Percentiles rank a stretch among this genome's conserved stretches.
Evolutionary conservation across 148 eudicot species (phyloP).

Genomic region (Agrostemma githago): DNA sequence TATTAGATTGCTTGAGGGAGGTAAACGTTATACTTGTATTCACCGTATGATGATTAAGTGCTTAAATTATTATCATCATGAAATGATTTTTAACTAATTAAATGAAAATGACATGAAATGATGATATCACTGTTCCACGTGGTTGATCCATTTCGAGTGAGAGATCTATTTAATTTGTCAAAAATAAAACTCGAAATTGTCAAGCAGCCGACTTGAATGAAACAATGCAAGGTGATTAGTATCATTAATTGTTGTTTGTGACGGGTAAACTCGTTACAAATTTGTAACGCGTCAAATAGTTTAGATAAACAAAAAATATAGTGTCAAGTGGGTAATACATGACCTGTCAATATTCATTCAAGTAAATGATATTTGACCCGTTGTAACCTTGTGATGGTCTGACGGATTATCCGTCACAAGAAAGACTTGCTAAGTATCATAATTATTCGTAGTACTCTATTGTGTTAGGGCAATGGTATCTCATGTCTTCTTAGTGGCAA

Average conservation of each 20-base stretch:
- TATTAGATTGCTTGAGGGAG: background rate
- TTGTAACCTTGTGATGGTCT: no score
- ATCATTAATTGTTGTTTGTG: no score
- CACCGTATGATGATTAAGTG: background rate
- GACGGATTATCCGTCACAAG: no score
- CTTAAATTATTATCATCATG: background rate
- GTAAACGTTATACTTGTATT: background rate
- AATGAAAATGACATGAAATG: no score
- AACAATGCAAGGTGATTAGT: background rate
- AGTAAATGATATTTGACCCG: no score
- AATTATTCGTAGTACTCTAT: background rate
- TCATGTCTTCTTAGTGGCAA: background rate
- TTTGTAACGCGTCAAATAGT: no score
- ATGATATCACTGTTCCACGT: background rate
- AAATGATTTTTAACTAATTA: background rate
- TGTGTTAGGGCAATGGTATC: background rate
- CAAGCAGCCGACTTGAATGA: slow-evolving; percentile 16
- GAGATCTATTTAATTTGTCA: background rate
- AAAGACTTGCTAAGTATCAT: no score
- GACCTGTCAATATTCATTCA: no score
- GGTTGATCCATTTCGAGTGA: slow-evolving; percentile 3
- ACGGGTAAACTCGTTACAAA: no score
- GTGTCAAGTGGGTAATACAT: no score
- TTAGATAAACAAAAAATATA: no score
- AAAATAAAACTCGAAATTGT: slow-evolving; percentile 5